Percentiles rank a stretch among this genome's conserved stretches.
phyloP scores from a whole-genome alignment of 371 early-diverging fungal species.

The Saksenaea vasiformis region DNA sequence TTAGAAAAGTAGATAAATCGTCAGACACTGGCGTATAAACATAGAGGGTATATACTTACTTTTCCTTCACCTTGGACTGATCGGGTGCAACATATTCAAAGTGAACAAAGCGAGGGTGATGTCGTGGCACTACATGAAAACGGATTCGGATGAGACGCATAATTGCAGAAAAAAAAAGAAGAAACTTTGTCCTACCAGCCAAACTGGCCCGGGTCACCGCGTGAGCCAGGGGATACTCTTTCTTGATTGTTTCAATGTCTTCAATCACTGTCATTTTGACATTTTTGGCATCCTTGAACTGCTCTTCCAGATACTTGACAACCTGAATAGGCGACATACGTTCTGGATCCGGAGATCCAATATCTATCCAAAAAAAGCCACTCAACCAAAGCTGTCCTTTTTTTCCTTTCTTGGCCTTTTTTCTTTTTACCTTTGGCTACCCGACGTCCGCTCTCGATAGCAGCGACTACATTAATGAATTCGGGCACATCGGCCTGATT shows the following conservation, averaged over 20 bases:
- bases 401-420: neutral
- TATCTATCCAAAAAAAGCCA: slow-evolving; percentile 47
- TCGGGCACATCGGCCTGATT: slow-evolving; percentile 26
- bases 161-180: neutral
- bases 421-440: slow-evolving; percentile 56
- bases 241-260: slow-evolving; percentile 66
- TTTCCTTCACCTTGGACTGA: slow-evolving; percentile 76
- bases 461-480: slow-evolving; percentile 52
- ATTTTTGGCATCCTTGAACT: slow-evolving; percentile 47
- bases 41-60: slow-evolving; percentile 47
- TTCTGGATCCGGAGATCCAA: slow-evolving; percentile 85
- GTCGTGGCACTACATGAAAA: slow-evolving; percentile 56
- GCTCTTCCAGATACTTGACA: slow-evolving; percentile 68
- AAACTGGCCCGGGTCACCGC: slow-evolving; percentile 82
- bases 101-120: slow-evolving; percentile 79
- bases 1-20: neutral
- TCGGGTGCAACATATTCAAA: slow-evolving; percentile 80
- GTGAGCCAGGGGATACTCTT: slow-evolving; percentile 83
- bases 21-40: neutral
- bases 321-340: slow-evolving; percentile 82
- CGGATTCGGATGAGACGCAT: neutral
- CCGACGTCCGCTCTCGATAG: slow-evolving; percentile 79
- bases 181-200: slow-evolving; percentile 46
- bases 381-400: neutral
- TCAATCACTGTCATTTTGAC: slow-evolving; percentile 67